Evolutionary conservation across 2,329 filamentous ascomycete genomes (phyloP), one percentile per base, ranked within the genome.

Genomic region (Aureobasidium vineae): DNA sequence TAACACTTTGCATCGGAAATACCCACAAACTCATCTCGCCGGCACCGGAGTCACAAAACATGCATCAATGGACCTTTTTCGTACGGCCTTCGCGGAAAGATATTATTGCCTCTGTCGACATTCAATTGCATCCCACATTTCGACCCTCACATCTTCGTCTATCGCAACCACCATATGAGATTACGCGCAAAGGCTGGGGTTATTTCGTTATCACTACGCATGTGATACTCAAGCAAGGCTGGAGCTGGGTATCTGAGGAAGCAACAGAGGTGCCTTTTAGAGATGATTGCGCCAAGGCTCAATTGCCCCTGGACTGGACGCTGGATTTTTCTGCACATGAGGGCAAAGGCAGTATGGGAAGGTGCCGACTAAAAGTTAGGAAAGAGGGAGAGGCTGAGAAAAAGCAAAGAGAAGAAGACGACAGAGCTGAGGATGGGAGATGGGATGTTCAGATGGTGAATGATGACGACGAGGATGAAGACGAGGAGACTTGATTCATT

Each of bases 41-140:
- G 36, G 47, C 64, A 13, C n/a, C 59, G 63, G 74, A 49, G 63
- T 71, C 65, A 47, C 59, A 49, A n/a, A 81, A 80, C 54, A 69
- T 74, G 65, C 80, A 81, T 68, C 75, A 79, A 38, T 82, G 80
- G 80, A 78, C 75, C 0, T 81, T 82, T 68, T 82, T 82, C 68
- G 77, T 82, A 6, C 69, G 74, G n/a, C 73, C 76, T 0, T 78
- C 76, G n/a, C 73, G 78, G 3, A 75, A 73, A 11, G 79, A 81
- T n/a, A 75, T 82, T 31, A 74, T 82, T 10, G 73, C 80, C 64
- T 74, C 80, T 66, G 77, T 82, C 8, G 76, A 79, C 33, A 76
- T 82, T 5, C 67, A 75, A 23, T n/a, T 66, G 70, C 79, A 82
- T 68, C 78, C 78, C 21, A 81, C 79, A 0, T 81, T 81, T 66